A percentile compares a stretch with the other conserved stretches of the same genome.
Evolutionary conservation across 306 rosid genomes (phyloP).

Genomic region (Cicer chorassanicum): DNA sequence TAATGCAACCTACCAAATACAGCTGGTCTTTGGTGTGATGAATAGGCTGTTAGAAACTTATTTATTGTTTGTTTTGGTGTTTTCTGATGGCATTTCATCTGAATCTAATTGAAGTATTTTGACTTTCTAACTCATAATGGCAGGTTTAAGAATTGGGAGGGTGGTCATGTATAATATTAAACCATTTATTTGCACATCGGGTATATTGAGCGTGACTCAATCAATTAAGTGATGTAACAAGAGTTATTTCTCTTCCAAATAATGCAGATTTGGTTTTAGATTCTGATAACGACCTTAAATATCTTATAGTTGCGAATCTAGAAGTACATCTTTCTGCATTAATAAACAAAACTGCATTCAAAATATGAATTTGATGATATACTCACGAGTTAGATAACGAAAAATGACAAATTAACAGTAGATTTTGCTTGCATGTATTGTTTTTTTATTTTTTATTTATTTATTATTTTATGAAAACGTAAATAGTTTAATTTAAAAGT

Average conservation of each 20-base stretch:
- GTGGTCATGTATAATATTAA: constrained; percentile 14
- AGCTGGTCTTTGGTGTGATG: constrained; percentile 40
- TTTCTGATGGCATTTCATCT: constrained; percentile 24
- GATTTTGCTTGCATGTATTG: constrained; percentile 4
- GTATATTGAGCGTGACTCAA: constrained; percentile 31
- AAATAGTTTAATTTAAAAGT: background rate
- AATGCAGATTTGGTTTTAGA: constrained; percentile 45
- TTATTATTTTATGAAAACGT: background rate
- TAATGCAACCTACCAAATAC: constrained; percentile 21
- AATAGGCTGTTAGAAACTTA: background rate
- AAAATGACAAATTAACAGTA: background rate
- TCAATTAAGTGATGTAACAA: constrained; percentile 26
- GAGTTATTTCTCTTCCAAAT: constrained; percentile 17
- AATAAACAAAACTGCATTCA: constrained; percentile 16
- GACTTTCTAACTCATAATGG: constrained; percentile 20
- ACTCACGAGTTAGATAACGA: background rate
- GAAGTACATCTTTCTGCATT: constrained; percentile 8
- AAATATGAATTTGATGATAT: constrained; percentile 28
- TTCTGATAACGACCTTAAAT: constrained; percentile 43
- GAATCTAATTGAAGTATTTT: constrained; percentile 39
- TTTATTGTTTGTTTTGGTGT: constrained; percentile 29
- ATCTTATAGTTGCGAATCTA: constrained; percentile 34
- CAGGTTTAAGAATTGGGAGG: background rate
- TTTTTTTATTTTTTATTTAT: background rate
- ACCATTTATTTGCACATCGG: background rate